Base-by-base conservation (phyloP, 805 yeast species). In the Candida ulmi region DNA sequence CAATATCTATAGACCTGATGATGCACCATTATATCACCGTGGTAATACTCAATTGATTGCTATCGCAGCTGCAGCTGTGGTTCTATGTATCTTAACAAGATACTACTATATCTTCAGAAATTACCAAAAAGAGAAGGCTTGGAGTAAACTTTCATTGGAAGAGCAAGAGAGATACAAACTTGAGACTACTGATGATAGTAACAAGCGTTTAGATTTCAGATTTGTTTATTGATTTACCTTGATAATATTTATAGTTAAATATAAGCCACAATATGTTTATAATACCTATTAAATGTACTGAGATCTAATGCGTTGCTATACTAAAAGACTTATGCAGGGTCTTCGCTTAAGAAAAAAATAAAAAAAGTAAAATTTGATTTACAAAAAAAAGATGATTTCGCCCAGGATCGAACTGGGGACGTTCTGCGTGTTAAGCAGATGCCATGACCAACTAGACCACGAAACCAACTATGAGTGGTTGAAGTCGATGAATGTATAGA, bases 391-490 rank as follows among this genome's bases (percentile, higher is more conserved):
- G 44, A 46, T 88, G 96, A 88, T 83, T 87, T 81, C 84, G 88
- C 97, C 97, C 97, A 90, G 97, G 97, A 88, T 91, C 96, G 97
- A 91, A 91, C 97, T 88, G 96, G 97, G 96, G 97, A 91, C 97
- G 88, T 86, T 86, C 93, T 88, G 96, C 96, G 96, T 90, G 97
- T 90, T 88, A 90, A 87, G 96, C 96, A 88, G 93, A 86, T 85
- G 96, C 95, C 96, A 90, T 90, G 80, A 88, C 96, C 96, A 70
- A 88, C 96, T 88, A 88, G 96, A 88, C 96, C 96, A 88, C 88
- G 82, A 79, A 81, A 80, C 93, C 93, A 64, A n/a, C n/a, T n/a
- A n/a, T n/a, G n/a, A n/a, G n/a, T n/a, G n/a, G n/a, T n/a, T n/a
- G n/a, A n/a, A n/a, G n/a, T n/a, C n/a, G n/a, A n/a, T n/a, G n/a